Evolutionary conservation across 371 early-diverging fungal genomes (phyloP).

Genomic region (Rhizopus delemar): DNA sequence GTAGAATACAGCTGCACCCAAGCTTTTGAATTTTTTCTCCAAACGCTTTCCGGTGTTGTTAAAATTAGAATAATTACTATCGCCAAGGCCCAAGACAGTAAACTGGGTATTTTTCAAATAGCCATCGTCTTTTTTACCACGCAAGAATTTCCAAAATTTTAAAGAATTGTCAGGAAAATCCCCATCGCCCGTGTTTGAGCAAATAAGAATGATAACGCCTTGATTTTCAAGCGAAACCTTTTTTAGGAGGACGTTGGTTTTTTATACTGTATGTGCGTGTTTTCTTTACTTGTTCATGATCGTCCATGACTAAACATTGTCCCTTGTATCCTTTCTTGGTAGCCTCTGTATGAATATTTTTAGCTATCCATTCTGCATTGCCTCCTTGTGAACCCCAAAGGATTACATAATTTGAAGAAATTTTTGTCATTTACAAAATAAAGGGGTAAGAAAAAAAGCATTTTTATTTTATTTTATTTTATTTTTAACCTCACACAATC

Average conservation of each 20-base stretch:
- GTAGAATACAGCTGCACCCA: slow-evolving; percentile 76
- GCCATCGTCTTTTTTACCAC: slow-evolving; percentile 58
- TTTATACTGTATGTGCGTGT: background rate
- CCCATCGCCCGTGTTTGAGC: slow-evolving; percentile 93
- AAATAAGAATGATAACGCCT: slow-evolving; percentile 73
- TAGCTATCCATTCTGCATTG: slow-evolving; percentile 92
- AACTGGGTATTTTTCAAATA: slow-evolving; percentile 51
- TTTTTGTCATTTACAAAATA: slow-evolving; percentile 14
- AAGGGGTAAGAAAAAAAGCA: too few relatives aligned
- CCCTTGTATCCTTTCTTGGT: slow-evolving; percentile 68
- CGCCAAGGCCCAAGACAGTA: slow-evolving; percentile 78
- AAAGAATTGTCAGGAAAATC: slow-evolving; percentile 92
- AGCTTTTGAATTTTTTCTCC: slow-evolving; percentile 70
- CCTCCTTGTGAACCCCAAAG: slow-evolving; percentile 93
- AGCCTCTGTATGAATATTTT: slow-evolving; percentile 78
- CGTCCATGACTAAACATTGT: slow-evolving; percentile 68
- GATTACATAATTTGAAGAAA: slow-evolving; percentile 44
- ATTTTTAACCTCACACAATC: too few relatives aligned
- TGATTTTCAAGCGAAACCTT: slow-evolving; percentile 47
- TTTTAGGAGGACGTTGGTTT: too few relatives aligned
- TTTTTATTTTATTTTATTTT: too few relatives aligned
- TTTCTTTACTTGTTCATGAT: slow-evolving; percentile 62
- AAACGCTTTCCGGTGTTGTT: slow-evolving; percentile 80
- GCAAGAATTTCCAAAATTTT: slow-evolving; percentile 83
- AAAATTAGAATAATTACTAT: slow-evolving; percentile 92